phyloP scores from a whole-genome alignment of 257 asterid genomes.

The Ophiorrhiza pumila region DNA sequence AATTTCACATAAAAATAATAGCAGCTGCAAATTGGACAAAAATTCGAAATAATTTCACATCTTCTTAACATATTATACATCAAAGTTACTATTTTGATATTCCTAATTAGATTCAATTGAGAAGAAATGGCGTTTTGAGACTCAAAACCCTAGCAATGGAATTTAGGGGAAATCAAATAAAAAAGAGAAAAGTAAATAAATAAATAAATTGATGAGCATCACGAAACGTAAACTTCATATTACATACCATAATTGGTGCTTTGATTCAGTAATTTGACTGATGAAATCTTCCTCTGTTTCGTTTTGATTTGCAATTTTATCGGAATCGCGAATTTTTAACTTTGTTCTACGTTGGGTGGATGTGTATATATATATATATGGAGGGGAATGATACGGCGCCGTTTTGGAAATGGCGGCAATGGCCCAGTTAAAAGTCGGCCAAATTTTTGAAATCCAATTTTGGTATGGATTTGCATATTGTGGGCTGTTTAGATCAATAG shows the following conservation, averaged over 20 bases:
- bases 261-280: not conserved
- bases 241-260: constrained; percentile 6
- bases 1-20: not conserved
- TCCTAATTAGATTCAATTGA: not conserved
- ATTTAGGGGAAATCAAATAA: no score
- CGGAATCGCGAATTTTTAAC: not conserved
- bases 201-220: no score
- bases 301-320: not conserved
- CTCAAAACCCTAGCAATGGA: constrained; percentile 9
- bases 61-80: not conserved
- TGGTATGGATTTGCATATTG: not conserved
- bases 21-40: not conserved
- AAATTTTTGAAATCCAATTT: no score
- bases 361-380: no score
- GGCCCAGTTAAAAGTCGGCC: not conserved
- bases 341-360: no score
- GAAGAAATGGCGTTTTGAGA: not conserved
- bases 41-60: not conserved
- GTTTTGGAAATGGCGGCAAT: not conserved
- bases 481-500: not conserved
- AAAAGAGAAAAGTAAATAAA: no score
- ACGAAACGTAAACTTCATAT: not conserved
- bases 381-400: not conserved
- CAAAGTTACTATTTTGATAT: not conserved
- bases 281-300: not conserved